Conservation (phyloP, 2,329 filamentous ascomycete genomes). For the Fusarium sambucinum region DNA sequence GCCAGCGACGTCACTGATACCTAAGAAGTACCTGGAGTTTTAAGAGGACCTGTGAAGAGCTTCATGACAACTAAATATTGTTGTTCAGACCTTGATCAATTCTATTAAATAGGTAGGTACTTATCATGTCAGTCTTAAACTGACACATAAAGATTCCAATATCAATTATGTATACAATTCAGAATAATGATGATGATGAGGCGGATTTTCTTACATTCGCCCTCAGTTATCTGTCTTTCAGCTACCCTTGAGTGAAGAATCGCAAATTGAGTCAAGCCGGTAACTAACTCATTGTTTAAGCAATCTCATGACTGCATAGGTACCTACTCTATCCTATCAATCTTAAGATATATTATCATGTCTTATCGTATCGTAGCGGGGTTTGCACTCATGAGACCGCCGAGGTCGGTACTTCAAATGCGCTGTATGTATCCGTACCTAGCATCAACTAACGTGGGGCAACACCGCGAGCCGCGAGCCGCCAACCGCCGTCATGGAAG, state of each 20-base stretch:
- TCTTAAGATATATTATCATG: not conserved
- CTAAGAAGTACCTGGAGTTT: not conserved
- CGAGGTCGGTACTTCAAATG: conserved; percentile 39
- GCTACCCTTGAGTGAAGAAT: not conserved
- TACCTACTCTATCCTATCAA: not conserved
- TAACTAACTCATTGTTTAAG: not conserved
- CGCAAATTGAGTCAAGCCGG: not conserved
- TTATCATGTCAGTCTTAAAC: too few relatives aligned
- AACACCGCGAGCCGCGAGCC: conserved; percentile 37
- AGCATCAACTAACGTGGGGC: conserved; percentile 43
- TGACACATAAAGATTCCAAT: too few relatives aligned
- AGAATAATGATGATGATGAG: not conserved
- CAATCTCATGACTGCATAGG: not conserved
- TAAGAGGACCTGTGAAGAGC: not conserved
- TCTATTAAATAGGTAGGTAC: too few relatives aligned
- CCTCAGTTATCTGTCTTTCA: not conserved
- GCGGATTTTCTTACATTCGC: not conserved
- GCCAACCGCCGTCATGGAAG: conserved; percentile 36
- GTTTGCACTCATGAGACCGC: conserved; percentile 32
- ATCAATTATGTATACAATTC: not conserved
- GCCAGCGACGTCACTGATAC: conserved; percentile 34
- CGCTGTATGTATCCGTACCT: too few relatives aligned
- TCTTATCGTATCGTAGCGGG: conserved; percentile 37
- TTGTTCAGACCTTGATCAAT: not conserved
- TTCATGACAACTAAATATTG: not conserved